These are phyloP conservation scores for Phaeotremella skinneri DNA, from an alignment of 768 basidiomycete species.

Conservation along the genomic window DNA sequence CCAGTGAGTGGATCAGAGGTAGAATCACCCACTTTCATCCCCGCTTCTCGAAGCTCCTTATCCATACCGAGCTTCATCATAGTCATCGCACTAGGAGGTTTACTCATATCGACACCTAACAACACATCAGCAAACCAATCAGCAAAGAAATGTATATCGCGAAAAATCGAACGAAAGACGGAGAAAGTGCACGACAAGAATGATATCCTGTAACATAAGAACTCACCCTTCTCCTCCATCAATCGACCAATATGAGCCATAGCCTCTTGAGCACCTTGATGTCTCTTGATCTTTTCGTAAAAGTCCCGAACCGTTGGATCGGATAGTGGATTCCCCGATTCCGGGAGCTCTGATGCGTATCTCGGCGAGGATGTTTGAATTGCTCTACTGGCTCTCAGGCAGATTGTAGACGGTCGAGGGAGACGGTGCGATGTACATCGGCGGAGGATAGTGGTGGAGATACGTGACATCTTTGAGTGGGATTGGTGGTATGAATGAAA, in stretches of 20 bases:
- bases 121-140: background rate
- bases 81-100: conserved; percentile 35
- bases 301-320: conserved; percentile 33
- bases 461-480: background rate
- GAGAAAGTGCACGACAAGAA: no score
- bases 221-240: conserved; percentile 43
- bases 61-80: conserved; percentile 43
- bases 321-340: background rate
- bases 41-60: conserved; percentile 38
- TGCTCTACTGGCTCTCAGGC: background rate
- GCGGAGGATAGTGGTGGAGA: background rate
- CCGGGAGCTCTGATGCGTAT: background rate
- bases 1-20: background rate
- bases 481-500: background rate
- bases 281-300: conserved; percentile 35
- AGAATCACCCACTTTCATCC: conserved; percentile 29
- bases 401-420: background rate
- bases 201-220: no score
- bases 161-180: background rate
- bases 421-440: no score
- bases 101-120: conserved; percentile 38
- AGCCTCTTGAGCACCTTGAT: conserved; percentile 39
- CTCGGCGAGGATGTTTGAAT: background rate
- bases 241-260: conserved; percentile 33
- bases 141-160: background rate